Evolutionary conservation across 2,329 filamentous ascomycete species (phyloP).

Genomic region (Penicillium sp.): DNA sequence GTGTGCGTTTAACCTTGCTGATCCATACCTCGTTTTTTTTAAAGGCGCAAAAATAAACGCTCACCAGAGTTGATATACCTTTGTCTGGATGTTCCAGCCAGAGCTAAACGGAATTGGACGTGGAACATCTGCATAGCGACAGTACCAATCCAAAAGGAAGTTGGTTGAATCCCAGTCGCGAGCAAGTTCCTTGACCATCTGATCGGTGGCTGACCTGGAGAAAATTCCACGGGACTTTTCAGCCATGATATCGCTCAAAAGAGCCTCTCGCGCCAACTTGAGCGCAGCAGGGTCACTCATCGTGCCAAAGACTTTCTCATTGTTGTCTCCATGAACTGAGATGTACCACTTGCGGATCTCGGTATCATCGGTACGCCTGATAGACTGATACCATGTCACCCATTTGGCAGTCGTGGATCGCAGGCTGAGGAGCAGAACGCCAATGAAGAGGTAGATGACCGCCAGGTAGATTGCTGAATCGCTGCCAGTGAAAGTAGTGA

Average conservation of each 20-base stretch:
- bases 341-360: conserved; percentile 46
- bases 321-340: conserved; percentile 32
- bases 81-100: conserved; percentile 60
- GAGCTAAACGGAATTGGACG: conserved; percentile 57
- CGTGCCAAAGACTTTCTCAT: conserved; percentile 45
- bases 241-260: conserved; percentile 48
- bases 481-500: conserved; percentile 56
- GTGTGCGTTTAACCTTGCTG: no score
- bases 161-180: conserved; percentile 55
- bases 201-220: conserved; percentile 46
- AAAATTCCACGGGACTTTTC: conserved; percentile 49
- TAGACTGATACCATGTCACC: conserved; percentile 56
- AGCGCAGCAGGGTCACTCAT: conserved; percentile 53
- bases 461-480: conserved; percentile 60
- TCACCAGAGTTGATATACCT: no score
- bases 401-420: conserved; percentile 59
- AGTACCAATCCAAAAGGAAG: conserved; percentile 58
- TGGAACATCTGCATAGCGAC: conserved; percentile 49
- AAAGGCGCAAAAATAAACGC: no score
- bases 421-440: conserved; percentile 54
- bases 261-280: conserved; percentile 49
- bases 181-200: conserved; percentile 53
- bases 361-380: conserved; percentile 42
- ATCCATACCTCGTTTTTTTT: no score
- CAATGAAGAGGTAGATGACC: conserved; percentile 56